Evolutionary conservation across 1,139 yeast species (phyloP), one percentile per base, ranked within the genome.

Genomic region (Saccharomyces pastorianus): DNA sequence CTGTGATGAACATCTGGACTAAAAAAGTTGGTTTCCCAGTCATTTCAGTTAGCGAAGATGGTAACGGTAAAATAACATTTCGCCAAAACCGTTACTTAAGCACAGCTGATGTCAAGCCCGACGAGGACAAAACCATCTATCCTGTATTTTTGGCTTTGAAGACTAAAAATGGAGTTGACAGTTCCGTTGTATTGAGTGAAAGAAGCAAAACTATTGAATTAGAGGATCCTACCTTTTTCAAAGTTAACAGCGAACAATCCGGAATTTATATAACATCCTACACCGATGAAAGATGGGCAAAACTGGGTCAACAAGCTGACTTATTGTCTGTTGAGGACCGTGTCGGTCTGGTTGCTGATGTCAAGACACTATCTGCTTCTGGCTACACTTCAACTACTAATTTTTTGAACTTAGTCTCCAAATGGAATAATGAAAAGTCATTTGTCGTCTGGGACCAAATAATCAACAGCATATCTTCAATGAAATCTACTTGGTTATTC

Each of bases 241-340:
- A 89, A 74, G 74, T 88, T 61, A 90, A 90, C 65, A 88, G 88
- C 53, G 86, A 88, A 63, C 95, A 85, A 71, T 79, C 88, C 50
- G 96, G 96, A 67, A 80, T 89, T 55, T 90, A 84, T 75, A 82
- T 96, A 67, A 86, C 95, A 51, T 80, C 86, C 34, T 90, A 90
- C 71, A 76, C 87, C 9, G 77, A 85, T 42, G 84, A 80, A 54
- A 85, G 96, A 70, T 82, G 95, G 83, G 71, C 75, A 51, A 84
- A 84, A 71, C 79, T 89, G 61, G 89, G 93, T 54, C 70, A 78
- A 61, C 89, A 88, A 52, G 90, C 89, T 56, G 87, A 88, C 31
- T 74, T 80, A 61, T 77, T 88, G 61, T 79, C 91, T 7, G 88
- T 85, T 52, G 91, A 86, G 69, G 96, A 88, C 70, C 83, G 95